Evolutionary conservation across 1,284 basidiomycete genomes (phyloP), one percentile per base, ranked within the genome.

Genomic region (Sanghuangporus sanghuang): DNA sequence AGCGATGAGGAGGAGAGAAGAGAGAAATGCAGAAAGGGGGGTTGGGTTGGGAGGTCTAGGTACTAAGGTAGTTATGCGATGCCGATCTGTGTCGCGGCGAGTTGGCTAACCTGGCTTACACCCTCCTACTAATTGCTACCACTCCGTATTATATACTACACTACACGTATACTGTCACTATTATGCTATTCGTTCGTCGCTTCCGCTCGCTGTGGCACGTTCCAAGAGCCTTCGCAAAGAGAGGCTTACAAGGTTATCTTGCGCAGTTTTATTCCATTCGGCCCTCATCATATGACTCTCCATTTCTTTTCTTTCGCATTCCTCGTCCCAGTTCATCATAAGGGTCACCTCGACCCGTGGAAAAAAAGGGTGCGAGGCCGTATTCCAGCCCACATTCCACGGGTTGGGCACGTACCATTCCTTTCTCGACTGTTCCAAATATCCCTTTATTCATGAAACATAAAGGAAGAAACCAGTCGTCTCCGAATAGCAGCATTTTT

Each of bases 1-100:
- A 52, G 68, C 61, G 40, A 35, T 52, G 56, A 60, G 63, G 57
- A 60, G 39, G 44, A 38, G 40, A 27, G 55, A 48, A 52, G 36
- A 50, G 59, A 39, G 36, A 57, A 39, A 42, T 39, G 39, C 18
- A 27, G 44, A 35, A 57, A 8, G 62, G 48, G 56, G 60, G 68
- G 59, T 23, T 23, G n/a, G n/a, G 8, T 61, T 53, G 56, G 39
- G 56, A 49, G 39, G 35, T 39, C 14, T 27, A 27, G n/a, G n/a
- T n/a, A n/a, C n/a, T n/a, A n/a, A n/a, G n/a, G n/a, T n/a, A n/a
- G 36, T 42, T 42, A 55, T 23, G 44, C 48, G 62, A 62, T 48
- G 61, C 52, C n/a, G 61, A 62, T 48, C 46, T 36, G 18, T 27
- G 40, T 59, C 59, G 59, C 59, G 59, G 59, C 36, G 53, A n/a